Conservation (phyloP, 2,329 filamentous ascomycete species). For the Xylariaceae sp. region DNA sequence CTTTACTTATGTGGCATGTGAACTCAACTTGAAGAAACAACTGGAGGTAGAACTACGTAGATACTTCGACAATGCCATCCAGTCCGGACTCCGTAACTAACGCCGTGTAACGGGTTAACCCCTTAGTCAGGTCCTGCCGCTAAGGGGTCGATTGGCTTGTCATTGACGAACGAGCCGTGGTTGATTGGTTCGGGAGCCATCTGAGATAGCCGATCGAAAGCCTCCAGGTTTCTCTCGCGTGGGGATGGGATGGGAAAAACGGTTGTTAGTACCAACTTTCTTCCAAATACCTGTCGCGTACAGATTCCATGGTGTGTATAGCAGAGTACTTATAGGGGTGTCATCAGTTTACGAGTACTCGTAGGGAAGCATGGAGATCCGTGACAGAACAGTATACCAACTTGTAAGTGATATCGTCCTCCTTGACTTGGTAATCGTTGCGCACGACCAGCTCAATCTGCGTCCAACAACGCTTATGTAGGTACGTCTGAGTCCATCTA, state of each 20-base stretch:
- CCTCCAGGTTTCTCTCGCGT: background rate
- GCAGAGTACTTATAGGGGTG: no score
- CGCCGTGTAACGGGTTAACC: background rate
- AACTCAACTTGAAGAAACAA: background rate
- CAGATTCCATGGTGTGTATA: no score
- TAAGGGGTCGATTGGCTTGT: constrained; percentile 5
- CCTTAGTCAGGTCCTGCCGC: background rate
- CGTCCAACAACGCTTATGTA: background rate
- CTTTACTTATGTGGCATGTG: background rate
- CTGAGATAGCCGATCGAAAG: constrained; percentile 16
- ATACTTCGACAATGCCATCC: background rate
- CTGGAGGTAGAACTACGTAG: no score
- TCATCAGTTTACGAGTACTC: no score
- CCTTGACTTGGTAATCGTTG: background rate
- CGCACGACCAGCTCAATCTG: background rate
- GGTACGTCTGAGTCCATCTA: background rate
- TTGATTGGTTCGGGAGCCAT: constrained; percentile 19
- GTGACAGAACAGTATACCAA: no score
- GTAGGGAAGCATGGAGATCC: no score
- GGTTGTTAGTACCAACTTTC: background rate
- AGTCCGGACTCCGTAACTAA: background rate
- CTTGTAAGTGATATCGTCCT: no score
- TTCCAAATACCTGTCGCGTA: background rate
- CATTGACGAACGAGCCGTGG: background rate
- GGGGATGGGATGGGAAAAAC: background rate